phyloP scores from a whole-genome alignment of 768 basidiomycete species.

The Paxillus involutus region DNA sequence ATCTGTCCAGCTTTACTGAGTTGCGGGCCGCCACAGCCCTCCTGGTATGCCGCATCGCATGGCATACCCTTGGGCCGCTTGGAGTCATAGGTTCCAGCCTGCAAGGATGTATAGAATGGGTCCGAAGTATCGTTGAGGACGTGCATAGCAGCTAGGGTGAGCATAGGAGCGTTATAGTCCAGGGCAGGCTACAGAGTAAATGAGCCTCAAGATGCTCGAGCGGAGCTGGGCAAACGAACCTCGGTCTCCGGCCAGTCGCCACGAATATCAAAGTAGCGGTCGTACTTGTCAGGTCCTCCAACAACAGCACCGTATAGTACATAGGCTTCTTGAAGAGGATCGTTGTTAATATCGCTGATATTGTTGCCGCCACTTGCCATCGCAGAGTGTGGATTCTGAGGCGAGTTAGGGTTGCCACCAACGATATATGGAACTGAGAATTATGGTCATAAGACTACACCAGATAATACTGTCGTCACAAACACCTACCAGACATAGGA shows the following conservation, averaged over 20 bases:
- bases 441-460: neutral
- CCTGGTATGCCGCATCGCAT: constrained; percentile 70
- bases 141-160: constrained; percentile 82
- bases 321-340: constrained; percentile 70
- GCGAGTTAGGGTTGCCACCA: constrained; percentile 88
- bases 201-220: constrained; percentile 8
- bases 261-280: constrained; percentile 81
- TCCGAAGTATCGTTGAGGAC: constrained; percentile 66
- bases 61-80: constrained; percentile 67
- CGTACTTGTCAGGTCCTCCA: constrained; percentile 79
- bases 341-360: constrained; percentile 65
- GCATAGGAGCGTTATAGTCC: constrained; percentile 88
- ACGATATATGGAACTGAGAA: constrained; percentile 60
- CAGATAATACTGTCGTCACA: neutral
- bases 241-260: constrained; percentile 90
- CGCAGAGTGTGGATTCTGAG: constrained; percentile 87
- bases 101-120: constrained; percentile 74
- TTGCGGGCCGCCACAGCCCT: constrained; percentile 48
- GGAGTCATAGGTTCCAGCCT: constrained; percentile 64
- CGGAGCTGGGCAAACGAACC: constrained; percentile 35
- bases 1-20: constrained; percentile 65
- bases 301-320: constrained; percentile 86
- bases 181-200: constrained; percentile 55
- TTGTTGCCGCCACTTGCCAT: constrained; percentile 83
- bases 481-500: constrained; percentile 72